Evolutionary conservation across 371 early-diverging fungal species (phyloP), one percentile per base, ranked within the genome.

Genomic region (Mortierella sp.): DNA sequence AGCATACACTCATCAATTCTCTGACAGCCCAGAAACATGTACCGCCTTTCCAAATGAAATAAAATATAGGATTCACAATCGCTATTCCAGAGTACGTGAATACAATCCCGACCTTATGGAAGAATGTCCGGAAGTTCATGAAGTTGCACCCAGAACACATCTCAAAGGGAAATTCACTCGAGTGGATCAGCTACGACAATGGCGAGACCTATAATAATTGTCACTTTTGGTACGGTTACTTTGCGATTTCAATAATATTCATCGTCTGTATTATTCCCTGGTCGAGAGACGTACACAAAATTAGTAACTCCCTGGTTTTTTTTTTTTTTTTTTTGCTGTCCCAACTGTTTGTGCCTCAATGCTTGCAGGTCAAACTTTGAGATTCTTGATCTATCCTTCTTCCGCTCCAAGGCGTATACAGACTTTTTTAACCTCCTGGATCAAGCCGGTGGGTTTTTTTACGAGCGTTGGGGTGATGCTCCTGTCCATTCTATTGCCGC

Each of bases 381-480:
- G 86, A 96, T 98, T 70, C 97, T 89, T 15, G 88, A 89, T 38
- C 84, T 98, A 65, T 88, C 92, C 11, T 92, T 97, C 67, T 92
- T 92, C 55, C 89, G 96, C 72, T 88, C 89, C 65, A 83, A 90
- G 36, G 86, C 88, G 21, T 98, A 97, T 80, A 86, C 86, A 68
- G 85, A 88, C 22, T 96, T 91, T 77, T 97, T 98, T 70, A 84
- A 94, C 33, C 89, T 88, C 65, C 84, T 98, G 53, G 98, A 98
- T 75, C 57, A 85, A 57, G 68, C 88, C 3, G 95, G 95, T 28
- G 97, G 93, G 4, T 97, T 99, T 77, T 99, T 94, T 77, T 97
- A 97, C 84, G 99, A 99, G 76, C 87, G 96, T 48, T 98, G 98
- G 97, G 97, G 98, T 8, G 98, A 97, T 88, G 98, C 98, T 16